phyloP scores from a whole-genome alignment of 805 yeast genomes.

The Candida manassasensis region DNA sequence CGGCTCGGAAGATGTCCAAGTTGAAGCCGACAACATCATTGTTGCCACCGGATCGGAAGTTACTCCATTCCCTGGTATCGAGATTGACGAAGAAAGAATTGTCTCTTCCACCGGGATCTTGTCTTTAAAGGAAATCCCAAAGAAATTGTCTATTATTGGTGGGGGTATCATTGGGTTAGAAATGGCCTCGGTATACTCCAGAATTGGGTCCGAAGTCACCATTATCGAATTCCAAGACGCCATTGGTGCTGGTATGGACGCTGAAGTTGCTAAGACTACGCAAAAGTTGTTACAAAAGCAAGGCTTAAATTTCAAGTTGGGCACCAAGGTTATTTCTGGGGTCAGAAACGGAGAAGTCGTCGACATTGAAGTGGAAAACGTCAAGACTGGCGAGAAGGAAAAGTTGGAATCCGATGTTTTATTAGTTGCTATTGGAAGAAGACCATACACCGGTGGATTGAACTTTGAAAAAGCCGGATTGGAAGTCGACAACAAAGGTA shows the following conservation, averaged over 20 bases:
- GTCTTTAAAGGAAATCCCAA: conserved; percentile 83
- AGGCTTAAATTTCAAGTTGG: conserved; percentile 88
- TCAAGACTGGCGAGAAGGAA: conserved; percentile 78
- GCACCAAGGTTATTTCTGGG: conserved; percentile 87
- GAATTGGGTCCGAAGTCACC: conserved; percentile 94
- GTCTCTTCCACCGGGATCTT: conserved; percentile 94
- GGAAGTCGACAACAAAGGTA: conserved; percentile 87
- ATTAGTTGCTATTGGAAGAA: conserved; percentile 97
- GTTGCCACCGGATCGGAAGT: conserved; percentile 99
- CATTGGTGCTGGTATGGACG: conserved; percentile 98
- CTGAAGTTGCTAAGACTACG: conserved; percentile 84
- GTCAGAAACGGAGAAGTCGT: conserved; percentile 86
- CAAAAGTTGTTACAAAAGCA: conserved; percentile 91
- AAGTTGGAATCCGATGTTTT: conserved; percentile 84
- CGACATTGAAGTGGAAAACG: conserved; percentile 81
- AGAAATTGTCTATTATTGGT: conserved; percentile 88
- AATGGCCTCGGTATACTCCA: conserved; percentile 97
- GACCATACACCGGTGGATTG: conserved; percentile 90
- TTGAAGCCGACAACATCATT: conserved; percentile 79
- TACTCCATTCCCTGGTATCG: conserved; percentile 97
- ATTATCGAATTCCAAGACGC: conserved; percentile 85
- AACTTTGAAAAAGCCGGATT: conserved; percentile 85
- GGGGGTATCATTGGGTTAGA: conserved; percentile 99
- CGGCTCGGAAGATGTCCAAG: conserved; percentile 62
- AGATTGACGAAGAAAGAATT: conserved; percentile 93